A percentile compares a stretch with the other conserved stretches of the same genome.
Evolutionary conservation across 2,329 filamentous ascomycete species (phyloP).

Genomic region (Cercospora sojina): DNA sequence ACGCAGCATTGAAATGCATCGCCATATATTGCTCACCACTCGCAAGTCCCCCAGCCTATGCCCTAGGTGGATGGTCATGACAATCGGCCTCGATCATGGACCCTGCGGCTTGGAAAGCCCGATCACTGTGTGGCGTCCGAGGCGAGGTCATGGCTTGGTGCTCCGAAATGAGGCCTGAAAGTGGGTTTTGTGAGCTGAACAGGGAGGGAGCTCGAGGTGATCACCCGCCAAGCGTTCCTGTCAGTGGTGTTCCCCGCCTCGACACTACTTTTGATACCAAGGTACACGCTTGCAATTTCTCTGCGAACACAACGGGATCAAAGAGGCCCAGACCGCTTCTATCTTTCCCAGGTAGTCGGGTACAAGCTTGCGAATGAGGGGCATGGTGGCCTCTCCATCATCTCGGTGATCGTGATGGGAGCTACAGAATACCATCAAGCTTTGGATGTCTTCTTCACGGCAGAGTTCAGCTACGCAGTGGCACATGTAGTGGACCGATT

Average conservation of each 20-base stretch:
- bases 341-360: neutral
- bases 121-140: neutral
- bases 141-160: neutral
- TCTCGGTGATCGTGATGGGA: constrained; percentile 1
- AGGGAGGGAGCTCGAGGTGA: neutral
- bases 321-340: neutral
- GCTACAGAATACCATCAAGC: neutral
- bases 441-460: neutral
- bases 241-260: neutral
- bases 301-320: neutral
- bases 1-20: neutral
- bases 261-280: neutral
- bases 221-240: neutral
- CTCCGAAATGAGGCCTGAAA: neutral
- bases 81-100: neutral
- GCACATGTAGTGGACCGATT: neutral
- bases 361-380: neutral
- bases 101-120: neutral
- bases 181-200: neutral
- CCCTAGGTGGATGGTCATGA: neutral
- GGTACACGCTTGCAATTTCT: neutral
- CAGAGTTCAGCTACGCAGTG: constrained; percentile 1
- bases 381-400: neutral
- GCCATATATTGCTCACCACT: neutral
- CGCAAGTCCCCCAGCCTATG: neutral